Evolutionary conservation across 352 stramenopile genomes (phyloP).

Genomic region (Thalassiosira mediterranea): DNA sequence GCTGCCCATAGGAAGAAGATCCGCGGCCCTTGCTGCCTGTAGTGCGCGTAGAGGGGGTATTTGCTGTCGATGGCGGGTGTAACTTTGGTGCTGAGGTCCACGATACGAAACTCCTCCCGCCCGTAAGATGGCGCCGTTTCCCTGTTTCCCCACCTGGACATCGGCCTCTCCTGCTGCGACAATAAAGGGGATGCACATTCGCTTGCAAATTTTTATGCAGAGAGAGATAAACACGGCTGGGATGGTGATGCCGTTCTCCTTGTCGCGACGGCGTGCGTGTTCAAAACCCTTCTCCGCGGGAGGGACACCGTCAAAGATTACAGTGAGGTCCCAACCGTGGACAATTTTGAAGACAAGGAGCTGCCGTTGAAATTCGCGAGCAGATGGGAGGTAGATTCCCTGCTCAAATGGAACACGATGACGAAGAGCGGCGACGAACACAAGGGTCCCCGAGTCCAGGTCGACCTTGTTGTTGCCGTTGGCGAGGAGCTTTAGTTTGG

Average conservation of each 20-base stretch:
- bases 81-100: slow-evolving; percentile 11
- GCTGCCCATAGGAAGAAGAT: slow-evolving; percentile 28
- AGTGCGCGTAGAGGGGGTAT: slow-evolving; percentile 17
- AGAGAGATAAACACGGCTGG: slow-evolving; percentile 19
- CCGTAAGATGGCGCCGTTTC: too few relatives aligned
- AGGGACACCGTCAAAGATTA: slow-evolving; percentile 19
- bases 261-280: background rate
- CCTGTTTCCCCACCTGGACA: slow-evolving; percentile 37
- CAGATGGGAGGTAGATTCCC: slow-evolving; percentile 4
- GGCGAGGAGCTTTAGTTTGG: background rate
- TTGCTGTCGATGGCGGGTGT: slow-evolving; percentile 11
- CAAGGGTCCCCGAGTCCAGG: slow-evolving; percentile 10
- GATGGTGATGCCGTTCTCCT: slow-evolving; percentile 22
- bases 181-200: slow-evolving; percentile 22
- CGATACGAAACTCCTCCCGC: slow-evolving; percentile 4
- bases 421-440: background rate
- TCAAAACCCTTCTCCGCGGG: slow-evolving; percentile 16
- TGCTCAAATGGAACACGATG: background rate
- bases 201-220: slow-evolving; percentile 25
- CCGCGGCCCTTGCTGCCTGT: background rate
- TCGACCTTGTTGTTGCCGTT: slow-evolving; percentile 1
- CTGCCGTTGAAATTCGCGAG: slow-evolving; percentile 4
- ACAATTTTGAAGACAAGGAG: slow-evolving; percentile 4
- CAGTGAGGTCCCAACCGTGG: slow-evolving; percentile 25
- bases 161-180: slow-evolving; percentile 35